A percentile compares a stretch with the other conserved stretches of the same genome.
Conservation (phyloP, 139 green algal genomes). For the Choricystis sp. region DNA sequence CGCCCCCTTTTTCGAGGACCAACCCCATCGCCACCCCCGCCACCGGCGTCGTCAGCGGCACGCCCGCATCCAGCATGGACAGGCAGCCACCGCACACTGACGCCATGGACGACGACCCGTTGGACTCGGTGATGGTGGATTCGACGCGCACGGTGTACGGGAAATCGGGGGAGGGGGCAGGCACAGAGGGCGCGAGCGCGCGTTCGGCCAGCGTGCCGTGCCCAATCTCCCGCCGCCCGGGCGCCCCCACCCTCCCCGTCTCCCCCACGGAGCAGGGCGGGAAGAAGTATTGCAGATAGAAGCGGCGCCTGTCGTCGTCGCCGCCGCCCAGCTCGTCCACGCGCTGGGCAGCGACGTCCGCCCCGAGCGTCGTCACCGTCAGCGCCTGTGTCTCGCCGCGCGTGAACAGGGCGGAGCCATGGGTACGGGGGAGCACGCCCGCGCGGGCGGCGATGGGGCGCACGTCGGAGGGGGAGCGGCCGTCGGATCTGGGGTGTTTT, state of each 20-base stretch:
- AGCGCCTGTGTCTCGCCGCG: constrained; percentile 88
- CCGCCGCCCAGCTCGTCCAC: constrained; percentile 35
- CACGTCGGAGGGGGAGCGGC: constrained; percentile 51
- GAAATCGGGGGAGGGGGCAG: constrained; percentile 45
- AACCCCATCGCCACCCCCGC: constrained; percentile 97
- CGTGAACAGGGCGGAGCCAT: constrained; percentile 92
- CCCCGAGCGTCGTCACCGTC: constrained; percentile 60
- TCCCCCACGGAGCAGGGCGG: constrained; percentile 85
- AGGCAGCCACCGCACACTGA: constrained; percentile 90
- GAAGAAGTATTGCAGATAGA: constrained; percentile 99
- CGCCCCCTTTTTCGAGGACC: constrained; percentile 50
- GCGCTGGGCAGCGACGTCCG: constrained; percentile 23
- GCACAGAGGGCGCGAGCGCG: constrained; percentile 67
- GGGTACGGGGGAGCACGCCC: constrained; percentile 61
- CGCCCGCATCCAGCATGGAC: constrained; percentile 82
- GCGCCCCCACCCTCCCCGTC: constrained; percentile 44
- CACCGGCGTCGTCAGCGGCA: constrained; percentile 69
- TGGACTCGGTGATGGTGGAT: constrained; percentile 91
- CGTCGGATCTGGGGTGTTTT: constrained; percentile 61
- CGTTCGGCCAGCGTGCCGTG: constrained; percentile 88
- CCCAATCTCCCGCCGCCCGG: constrained; percentile 71
- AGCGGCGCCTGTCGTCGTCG: constrained; percentile 35
- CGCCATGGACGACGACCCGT: constrained; percentile 91
- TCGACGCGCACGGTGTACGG: constrained; percentile 82
- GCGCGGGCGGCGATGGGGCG: constrained; percentile 59